Conservation (phyloP, 2,329 filamentous ascomycete species). For the Aureobasidium sp. region DNA sequence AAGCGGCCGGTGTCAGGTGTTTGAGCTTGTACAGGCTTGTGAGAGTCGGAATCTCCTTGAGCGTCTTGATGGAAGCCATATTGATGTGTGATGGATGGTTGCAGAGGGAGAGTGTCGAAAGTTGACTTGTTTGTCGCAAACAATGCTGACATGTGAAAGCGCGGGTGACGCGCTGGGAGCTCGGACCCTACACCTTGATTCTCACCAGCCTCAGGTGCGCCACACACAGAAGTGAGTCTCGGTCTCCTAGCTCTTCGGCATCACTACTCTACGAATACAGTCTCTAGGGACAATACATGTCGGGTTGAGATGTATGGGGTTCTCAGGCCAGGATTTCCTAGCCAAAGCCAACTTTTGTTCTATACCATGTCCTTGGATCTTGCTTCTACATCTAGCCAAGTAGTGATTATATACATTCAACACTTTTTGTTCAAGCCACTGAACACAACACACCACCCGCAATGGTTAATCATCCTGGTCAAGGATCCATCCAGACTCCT, state of each 20-base stretch:
- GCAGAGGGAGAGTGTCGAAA: neutral
- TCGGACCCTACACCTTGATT: neutral
- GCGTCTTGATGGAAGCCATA: slow-evolving; percentile 26
- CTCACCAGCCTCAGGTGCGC: neutral
- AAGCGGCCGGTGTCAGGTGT: slow-evolving; percentile 32
- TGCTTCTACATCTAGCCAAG: no score
- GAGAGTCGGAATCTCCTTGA: slow-evolving; percentile 53
- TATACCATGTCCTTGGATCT: no score
- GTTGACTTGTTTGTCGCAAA: neutral
- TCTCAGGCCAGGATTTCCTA: no score
- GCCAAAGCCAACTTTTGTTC: no score
- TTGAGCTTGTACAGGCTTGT: slow-evolving; percentile 55
- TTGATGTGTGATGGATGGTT: neutral
- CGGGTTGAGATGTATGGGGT: no score
- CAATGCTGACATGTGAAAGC: neutral
- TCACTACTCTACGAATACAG: no score
- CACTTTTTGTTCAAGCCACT: no score
- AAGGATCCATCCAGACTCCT: neutral
- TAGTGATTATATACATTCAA: no score
- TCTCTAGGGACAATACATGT: no score
- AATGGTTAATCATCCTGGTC: no score
- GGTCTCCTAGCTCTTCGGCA: no score
- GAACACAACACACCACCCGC: no score
- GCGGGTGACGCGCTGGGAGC: neutral
- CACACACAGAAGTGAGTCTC: neutral